A percentile compares a stretch with the other conserved stretches of the same genome.
Evolutionary conservation across 2,329 filamentous ascomycete species (phyloP).

Genomic region (Botrytis pseudocinerea): DNA sequence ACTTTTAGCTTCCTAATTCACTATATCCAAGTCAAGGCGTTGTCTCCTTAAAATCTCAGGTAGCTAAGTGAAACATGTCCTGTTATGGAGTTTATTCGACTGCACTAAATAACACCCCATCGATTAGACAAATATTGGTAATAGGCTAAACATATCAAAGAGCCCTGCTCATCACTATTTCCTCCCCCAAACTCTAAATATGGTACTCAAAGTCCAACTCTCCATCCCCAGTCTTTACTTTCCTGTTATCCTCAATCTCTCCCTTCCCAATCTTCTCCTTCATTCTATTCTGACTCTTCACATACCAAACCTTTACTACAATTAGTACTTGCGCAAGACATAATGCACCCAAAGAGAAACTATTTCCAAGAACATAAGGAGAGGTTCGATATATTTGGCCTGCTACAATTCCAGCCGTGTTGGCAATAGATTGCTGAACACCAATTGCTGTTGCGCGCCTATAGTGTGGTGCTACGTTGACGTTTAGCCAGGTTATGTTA

Average conservation of each 20-base stretch:
- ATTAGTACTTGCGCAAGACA: conserved; percentile 41
- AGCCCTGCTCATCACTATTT: too few species aligned
- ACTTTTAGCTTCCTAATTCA: not conserved
- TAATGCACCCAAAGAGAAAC: conserved; percentile 32
- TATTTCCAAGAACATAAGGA: conserved; percentile 34
- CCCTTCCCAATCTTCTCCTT: conserved; percentile 46
- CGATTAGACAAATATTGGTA: not conserved
- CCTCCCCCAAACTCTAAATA: conserved; percentile 24
- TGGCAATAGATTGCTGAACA: conserved; percentile 49
- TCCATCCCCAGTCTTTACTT: conserved; percentile 49
- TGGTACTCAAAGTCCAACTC: conserved; percentile 52
- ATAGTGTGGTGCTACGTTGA: conserved; percentile 50
- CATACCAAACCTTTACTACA: conserved; percentile 45
- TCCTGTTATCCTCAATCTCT: conserved; percentile 47
- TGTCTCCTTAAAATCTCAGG: not conserved
- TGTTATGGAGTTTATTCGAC: not conserved
- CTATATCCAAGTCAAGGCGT: not conserved
- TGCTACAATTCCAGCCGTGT: conserved; percentile 49
- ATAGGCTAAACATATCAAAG: not conserved
- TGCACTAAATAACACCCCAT: not conserved
- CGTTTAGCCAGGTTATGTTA: conserved; percentile 50
- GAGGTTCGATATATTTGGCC: conserved; percentile 32
- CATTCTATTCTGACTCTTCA: conserved; percentile 45
- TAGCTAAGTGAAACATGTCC: not conserved
- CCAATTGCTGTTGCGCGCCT: conserved; percentile 50